phyloP scores from a whole-genome alignment of 257 asterid species.

The Nicotiana sylvestris region DNA sequence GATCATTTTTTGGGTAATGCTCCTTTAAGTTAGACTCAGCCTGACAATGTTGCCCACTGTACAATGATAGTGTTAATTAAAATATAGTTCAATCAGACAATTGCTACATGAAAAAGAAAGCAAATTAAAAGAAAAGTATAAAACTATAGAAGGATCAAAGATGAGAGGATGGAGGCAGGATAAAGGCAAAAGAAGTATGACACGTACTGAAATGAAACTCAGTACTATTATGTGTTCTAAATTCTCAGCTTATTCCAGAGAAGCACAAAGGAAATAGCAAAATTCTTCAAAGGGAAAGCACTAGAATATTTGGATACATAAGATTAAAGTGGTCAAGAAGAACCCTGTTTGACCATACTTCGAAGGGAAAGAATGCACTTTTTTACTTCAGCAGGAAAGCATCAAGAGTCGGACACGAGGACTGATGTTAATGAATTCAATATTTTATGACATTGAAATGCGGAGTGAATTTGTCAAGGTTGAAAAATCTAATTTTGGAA shows the following conservation, averaged over 20 bases:
- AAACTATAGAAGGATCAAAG: neutral
- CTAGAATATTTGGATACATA: neutral
- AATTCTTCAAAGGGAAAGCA: neutral
- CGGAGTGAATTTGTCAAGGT: neutral
- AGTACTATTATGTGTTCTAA: neutral
- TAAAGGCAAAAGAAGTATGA: neutral
- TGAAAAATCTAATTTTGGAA: neutral
- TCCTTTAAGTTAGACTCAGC: constrained; percentile 32
- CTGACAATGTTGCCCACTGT: constrained; percentile 44
- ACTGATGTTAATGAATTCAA: neutral
- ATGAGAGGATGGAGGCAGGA: neutral
- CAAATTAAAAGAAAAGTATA: neutral
- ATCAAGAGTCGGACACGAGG: neutral
- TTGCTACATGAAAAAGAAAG: neutral
- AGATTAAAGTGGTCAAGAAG: neutral
- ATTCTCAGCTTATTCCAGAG: neutral
- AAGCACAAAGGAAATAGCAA: neutral
- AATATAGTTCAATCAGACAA: neutral
- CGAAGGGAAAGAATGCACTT: neutral
- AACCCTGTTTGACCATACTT: neutral
- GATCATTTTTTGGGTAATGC: constrained; percentile 19
- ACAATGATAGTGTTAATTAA: neutral
- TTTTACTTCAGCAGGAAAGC: neutral
- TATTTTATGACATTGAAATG: neutral
- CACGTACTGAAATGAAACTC: constrained; percentile 2